These are phyloP conservation scores for Penicillium sp. DNA, from an alignment of 2,329 filamentous ascomycete species.

Conservation along the genomic window DNA sequence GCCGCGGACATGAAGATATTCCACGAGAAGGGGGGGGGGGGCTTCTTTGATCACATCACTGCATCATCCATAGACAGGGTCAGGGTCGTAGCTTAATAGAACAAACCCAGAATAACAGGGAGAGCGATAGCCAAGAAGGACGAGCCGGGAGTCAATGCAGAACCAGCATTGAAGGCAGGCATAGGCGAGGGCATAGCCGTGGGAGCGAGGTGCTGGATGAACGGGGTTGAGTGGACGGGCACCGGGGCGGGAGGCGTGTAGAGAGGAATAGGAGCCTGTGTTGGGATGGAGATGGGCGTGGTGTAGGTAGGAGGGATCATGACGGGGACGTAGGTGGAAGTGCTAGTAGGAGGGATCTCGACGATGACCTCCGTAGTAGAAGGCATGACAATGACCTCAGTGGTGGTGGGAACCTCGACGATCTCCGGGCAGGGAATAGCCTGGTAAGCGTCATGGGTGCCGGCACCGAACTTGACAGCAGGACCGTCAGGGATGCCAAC, in stretches of 20 bases:
- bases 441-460: slow-evolving; percentile 19
- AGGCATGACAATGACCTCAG: slow-evolving; percentile 19
- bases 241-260: slow-evolving; percentile 21
- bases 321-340: slow-evolving; percentile 21
- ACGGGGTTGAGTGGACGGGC: slow-evolving; percentile 27
- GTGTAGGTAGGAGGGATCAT: slow-evolving; percentile 28
- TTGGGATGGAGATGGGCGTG: slow-evolving; percentile 29
- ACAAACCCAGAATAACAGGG: slow-evolving; percentile 28
- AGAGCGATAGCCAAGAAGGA: slow-evolving; percentile 25
- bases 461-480: slow-evolving; percentile 20
- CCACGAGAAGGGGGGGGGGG: slow-evolving; percentile 4
- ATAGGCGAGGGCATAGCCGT: slow-evolving; percentile 14
- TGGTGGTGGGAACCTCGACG: slow-evolving; percentile 18
- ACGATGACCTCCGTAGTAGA: background rate
- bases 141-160: slow-evolving; percentile 24
- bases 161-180: slow-evolving; percentile 32
- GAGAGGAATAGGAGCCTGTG: slow-evolving; percentile 21
- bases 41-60: slow-evolving; percentile 15
- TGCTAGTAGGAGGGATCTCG: slow-evolving; percentile 15
- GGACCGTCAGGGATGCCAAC: slow-evolving; percentile 29
- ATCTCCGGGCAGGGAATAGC: slow-evolving; percentile 29
- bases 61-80: slow-evolving; percentile 1
- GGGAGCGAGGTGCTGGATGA: slow-evolving; percentile 25
- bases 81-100: slow-evolving; percentile 21
- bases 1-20: background rate